phyloP scores from a whole-genome alignment of 306 rosid species.

The Macrotyloma uniflorum region DNA sequence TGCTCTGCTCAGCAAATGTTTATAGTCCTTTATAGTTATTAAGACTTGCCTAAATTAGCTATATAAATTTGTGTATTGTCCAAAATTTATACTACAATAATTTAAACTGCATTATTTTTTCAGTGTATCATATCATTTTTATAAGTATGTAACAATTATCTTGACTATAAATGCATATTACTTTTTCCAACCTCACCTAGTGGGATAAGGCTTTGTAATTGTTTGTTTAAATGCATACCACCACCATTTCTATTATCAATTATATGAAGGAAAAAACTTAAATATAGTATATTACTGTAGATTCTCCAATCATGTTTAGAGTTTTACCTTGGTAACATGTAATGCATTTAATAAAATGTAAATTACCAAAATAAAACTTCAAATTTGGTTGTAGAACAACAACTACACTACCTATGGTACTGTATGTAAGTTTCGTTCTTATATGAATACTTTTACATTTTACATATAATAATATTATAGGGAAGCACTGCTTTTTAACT shows the following conservation, averaged over 20 bases:
- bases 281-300: too few relatives aligned
- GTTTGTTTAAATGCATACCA: too few relatives aligned
- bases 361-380: too few relatives aligned
- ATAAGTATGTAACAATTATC: background rate
- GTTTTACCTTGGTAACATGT: too few relatives aligned
- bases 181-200: background rate
- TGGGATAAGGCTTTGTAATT: background rate
- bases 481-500: slow-evolving; percentile 3
- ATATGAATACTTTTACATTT: background rate
- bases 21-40: background rate
- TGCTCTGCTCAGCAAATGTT: background rate
- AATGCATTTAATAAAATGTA: too few relatives aligned
- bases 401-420: too few relatives aligned
- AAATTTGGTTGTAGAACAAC: too few relatives aligned
- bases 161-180: background rate
- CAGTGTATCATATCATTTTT: background rate
- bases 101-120: slow-evolving; percentile 7
- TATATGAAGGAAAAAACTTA: background rate
- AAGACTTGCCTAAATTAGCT: background rate
- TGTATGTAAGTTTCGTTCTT: background rate
- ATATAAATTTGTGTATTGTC: background rate
- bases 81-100: background rate
- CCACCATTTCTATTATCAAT: background rate
- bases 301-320: too few relatives aligned
- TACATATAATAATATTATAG: background rate